Percentiles rank a stretch among this genome's conserved stretches.
phyloP scores from a whole-genome alignment of 345 rosid species.

The Salix viminalis region DNA sequence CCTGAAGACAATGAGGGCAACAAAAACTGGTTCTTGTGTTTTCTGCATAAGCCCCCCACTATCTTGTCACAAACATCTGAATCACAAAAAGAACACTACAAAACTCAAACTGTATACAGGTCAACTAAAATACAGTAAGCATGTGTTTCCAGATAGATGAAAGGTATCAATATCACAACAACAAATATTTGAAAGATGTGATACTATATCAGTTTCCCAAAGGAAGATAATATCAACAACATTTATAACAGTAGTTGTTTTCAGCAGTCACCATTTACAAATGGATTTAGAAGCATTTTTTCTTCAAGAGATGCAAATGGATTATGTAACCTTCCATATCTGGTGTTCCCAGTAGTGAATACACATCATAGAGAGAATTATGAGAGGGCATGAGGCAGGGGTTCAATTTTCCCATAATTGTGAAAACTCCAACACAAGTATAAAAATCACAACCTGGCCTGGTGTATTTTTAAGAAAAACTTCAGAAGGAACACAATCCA shows the following conservation, averaged over 20 bases:
- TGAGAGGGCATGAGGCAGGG: not conserved
- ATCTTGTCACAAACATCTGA: conserved; percentile 83
- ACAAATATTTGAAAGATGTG: not conserved
- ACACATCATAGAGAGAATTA: not conserved
- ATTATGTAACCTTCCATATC: not conserved
- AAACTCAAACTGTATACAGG: not conserved
- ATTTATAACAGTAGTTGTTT: not conserved
- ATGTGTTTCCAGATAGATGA: not conserved
- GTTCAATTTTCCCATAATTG: not conserved
- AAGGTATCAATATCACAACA: not conserved
- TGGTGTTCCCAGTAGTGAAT: not conserved
- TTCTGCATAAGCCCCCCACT: conserved; percentile 75
- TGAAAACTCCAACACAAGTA: not conserved
- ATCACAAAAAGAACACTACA: conserved; percentile 11
- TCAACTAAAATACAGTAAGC: not conserved
- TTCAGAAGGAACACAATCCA: not conserved
- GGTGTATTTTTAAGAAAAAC: not conserved
- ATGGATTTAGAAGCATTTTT: not conserved
- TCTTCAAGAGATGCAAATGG: not conserved
- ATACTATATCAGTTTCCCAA: not conserved
- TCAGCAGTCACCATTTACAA: not conserved
- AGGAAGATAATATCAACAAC: not conserved
- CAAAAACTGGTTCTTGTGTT: conserved; percentile 66
- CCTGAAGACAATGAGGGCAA: conserved; percentile 49
- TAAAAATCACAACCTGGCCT: not conserved